Conservation (phyloP, 108 stramenopile genomes). For the Pseudonitzschia pungens region DNA sequence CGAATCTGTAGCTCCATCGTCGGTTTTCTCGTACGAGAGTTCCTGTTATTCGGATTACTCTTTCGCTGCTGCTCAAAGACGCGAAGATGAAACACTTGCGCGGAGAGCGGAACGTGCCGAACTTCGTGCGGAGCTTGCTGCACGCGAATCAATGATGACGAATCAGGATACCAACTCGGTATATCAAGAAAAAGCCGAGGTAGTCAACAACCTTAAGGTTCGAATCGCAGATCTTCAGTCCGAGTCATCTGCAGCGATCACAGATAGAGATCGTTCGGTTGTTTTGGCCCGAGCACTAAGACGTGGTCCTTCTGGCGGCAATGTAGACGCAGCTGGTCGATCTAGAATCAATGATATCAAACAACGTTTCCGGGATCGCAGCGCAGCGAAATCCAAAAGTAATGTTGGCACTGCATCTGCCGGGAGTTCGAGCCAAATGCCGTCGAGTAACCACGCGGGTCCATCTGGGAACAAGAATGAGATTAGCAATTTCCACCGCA, state of each 20-base stretch:
- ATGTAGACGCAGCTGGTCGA: not conserved
- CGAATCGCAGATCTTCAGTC: constrained; percentile 47
- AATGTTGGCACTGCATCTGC: not conserved
- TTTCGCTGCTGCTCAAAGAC: constrained; percentile 18
- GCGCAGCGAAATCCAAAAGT: constrained; percentile 16
- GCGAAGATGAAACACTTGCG: constrained; percentile 48
- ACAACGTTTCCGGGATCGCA: constrained; percentile 66
- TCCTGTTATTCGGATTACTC: constrained; percentile 47
- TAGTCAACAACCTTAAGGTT: constrained; percentile 58
- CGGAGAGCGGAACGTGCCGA: constrained; percentile 73
- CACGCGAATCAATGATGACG: constrained; percentile 66
- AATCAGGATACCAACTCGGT: constrained; percentile 55
- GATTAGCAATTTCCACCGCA: constrained; percentile 20
- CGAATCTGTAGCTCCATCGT: constrained; percentile 48
- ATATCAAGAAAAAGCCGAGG: constrained; percentile 60
- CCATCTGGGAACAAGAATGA: constrained; percentile 14
- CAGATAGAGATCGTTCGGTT: constrained; percentile 39
- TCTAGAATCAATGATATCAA: constrained; percentile 55
- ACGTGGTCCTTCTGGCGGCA: not conserved
- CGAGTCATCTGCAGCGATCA: constrained; percentile 41
- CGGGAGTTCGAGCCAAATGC: not conserved
- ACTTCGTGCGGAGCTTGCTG: constrained; percentile 71
- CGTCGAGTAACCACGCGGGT: not conserved
- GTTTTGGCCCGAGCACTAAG: constrained; percentile 34
- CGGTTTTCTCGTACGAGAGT: constrained; percentile 45